Percentiles rank a stretch among this genome's conserved stretches.
phyloP scores from a whole-genome alignment of 371 early-diverging fungal genomes.

The Parasitella parasitica region DNA sequence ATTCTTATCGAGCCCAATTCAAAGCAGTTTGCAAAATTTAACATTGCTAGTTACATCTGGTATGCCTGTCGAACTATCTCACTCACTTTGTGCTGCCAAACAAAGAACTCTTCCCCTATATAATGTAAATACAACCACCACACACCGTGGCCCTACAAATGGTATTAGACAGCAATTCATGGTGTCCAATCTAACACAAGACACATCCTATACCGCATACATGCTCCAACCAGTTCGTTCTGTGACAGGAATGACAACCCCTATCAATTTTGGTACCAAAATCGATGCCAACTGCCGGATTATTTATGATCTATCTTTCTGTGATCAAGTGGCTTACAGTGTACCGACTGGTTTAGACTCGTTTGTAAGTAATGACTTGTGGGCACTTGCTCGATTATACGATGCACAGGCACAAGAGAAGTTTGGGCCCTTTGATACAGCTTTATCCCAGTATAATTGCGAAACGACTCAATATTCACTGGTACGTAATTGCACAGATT shows the following conservation, averaged over 20 bases:
- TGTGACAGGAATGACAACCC: slow-evolving; percentile 31
- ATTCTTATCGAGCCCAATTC: slow-evolving; percentile 44
- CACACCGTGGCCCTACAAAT: slow-evolving; percentile 29
- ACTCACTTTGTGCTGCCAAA: slow-evolving; percentile 53
- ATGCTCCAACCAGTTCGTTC: slow-evolving; percentile 39
- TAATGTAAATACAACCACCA: slow-evolving; percentile 34
- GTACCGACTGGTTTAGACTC: slow-evolving; percentile 38
- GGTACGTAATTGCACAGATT: slow-evolving; percentile 64
- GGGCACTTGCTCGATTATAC: slow-evolving; percentile 39
- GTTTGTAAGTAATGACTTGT: slow-evolving; percentile 3
- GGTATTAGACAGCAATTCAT: slow-evolving; percentile 30
- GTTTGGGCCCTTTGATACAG: slow-evolving; percentile 52
- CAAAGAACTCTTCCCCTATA: slow-evolving; percentile 29
- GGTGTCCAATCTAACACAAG: slow-evolving; percentile 37
- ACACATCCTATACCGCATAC: slow-evolving; percentile 46
- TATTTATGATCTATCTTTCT: slow-evolving; percentile 57
- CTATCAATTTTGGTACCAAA: slow-evolving; percentile 34
- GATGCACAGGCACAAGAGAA: slow-evolving; percentile 42
- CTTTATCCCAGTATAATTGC: slow-evolving; percentile 62
- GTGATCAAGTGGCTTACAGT: slow-evolving; percentile 62
- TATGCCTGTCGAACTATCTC: slow-evolving; percentile 38
- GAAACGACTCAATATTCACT: slow-evolving; percentile 59
- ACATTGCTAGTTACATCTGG: slow-evolving; percentile 39
- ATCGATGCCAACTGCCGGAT: slow-evolving; percentile 51
- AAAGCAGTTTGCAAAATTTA: slow-evolving; percentile 30